Evolutionary conservation across 805 yeast genomes (phyloP), one percentile per base, ranked within the genome.

Genomic region (Teunomyces gatunensis): DNA sequence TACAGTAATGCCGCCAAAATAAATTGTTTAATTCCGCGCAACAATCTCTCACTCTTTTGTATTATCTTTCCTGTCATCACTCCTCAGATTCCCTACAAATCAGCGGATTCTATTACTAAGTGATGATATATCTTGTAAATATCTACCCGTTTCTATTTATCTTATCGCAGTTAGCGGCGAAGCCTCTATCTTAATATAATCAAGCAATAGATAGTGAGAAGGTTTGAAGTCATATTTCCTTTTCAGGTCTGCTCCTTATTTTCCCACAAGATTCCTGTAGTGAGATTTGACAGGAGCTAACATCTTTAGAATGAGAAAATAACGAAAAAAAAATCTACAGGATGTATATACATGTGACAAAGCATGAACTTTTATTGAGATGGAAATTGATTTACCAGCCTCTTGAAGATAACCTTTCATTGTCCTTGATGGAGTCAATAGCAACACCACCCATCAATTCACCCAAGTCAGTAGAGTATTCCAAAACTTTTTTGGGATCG

Each of bases 391-490:
- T 44, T 60, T 64, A 79, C 83, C 83, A 79, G 3, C 83, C 84
- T 53, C 79, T 73, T 29, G 71, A 64, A 3, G 83, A 74, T 47
- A 80, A 63, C 45, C 71, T 75, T 53, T 79, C 80, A 13, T 64
- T 61, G 35, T 70, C 69, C 46, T 60, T 67, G 55, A 83, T 73
- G 34, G 78, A 68, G 47, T 75, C 78, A 47, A 83, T 81, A 47
- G 81, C 78, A 41, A 80, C 75, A 47, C 94, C 94, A 49, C 82
- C 81, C 92, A 86, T 86, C 63, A 84, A 78, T 53, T 84, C 83
- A 42, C 94, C 94, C 53, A 86, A 74, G 56, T 81, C 85, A 33
- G 84, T 81, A 41, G 89, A 83, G 52, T 74, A 80, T 60, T 84
- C 84, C 61, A 86, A 76, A 23, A 86, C 65, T 56, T 77, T 74